Conservation (phyloP, 164 flowering plant species). For the Vitis vinifera region DNA sequence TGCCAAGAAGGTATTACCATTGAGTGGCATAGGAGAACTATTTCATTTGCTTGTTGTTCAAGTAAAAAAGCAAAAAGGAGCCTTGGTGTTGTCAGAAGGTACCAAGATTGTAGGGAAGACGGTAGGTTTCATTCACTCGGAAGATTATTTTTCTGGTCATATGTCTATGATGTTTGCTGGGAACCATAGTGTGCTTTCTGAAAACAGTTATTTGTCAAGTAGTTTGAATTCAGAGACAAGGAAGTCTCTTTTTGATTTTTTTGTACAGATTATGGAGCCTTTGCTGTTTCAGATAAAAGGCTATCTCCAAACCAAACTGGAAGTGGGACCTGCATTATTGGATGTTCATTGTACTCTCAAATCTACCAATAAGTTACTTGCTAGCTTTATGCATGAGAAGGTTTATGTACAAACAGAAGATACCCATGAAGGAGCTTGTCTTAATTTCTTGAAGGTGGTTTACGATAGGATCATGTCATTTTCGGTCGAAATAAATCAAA, state of each 20-base stretch:
- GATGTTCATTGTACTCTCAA: slow-evolving; percentile 38
- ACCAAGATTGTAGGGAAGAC: slow-evolving; percentile 18
- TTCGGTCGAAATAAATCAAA: slow-evolving; percentile 32
- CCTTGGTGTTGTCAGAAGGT: slow-evolving; percentile 21
- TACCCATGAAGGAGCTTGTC: slow-evolving; percentile 56
- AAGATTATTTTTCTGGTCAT: slow-evolving; percentile 11
- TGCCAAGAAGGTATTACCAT: slow-evolving; percentile 34
- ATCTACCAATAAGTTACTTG: slow-evolving; percentile 58
- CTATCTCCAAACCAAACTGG: slow-evolving; percentile 27
- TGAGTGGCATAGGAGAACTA: slow-evolving; percentile 56
- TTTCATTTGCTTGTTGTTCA: slow-evolving; percentile 55
- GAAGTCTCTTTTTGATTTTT: slow-evolving; percentile 64
- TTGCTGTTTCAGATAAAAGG: slow-evolving; percentile 41
- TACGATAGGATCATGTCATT: slow-evolving; percentile 36
- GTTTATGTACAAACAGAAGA: slow-evolving; percentile 70
- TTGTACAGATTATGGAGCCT: slow-evolving; percentile 72
- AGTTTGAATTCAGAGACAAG: slow-evolving; percentile 47
- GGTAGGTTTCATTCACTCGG: slow-evolving; percentile 14
- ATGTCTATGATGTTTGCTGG: slow-evolving; percentile 2
- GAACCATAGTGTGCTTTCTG: slow-evolving; percentile 11
- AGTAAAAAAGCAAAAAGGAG: slow-evolving; percentile 50
- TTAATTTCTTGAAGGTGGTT: slow-evolving; percentile 57
- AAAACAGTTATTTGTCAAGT: slow-evolving; percentile 17
- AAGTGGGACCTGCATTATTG: slow-evolving; percentile 24
- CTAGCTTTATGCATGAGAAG: slow-evolving; percentile 45